Evolutionary conservation across 176 grass and related monocot species (phyloP), one percentile per base, ranked within the genome.

Genomic region (Oryza meridionalis): DNA sequence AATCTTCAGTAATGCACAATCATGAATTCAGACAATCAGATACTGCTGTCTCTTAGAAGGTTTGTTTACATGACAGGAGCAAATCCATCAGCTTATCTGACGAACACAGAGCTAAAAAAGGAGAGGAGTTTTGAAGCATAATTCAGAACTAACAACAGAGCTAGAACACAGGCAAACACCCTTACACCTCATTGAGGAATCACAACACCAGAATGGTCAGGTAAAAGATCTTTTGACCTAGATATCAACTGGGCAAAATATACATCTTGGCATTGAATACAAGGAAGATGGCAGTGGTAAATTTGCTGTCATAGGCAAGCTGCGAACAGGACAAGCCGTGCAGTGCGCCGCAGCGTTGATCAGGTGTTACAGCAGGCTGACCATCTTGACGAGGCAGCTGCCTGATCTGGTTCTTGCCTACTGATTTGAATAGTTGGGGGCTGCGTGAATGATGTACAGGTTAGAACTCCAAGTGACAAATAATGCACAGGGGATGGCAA

Each of bases 321-420:
- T 61, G 16, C 6, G 25, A 13, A 13, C 42, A 84, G 46, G 70
- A 66, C n/a, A 42, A 42, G 29, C 26, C 11, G 7, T 77, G 77
- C 72, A 77, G 27, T 85, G 25, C 4, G 21, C 65, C 73, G 15
- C 15, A 4, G 2, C n/a, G 37, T 21, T 29, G 17, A 80, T 89
- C 87, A 96, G 77, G 82, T 90, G 84, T 89, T 87, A 81, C 94
- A 97, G 88, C 94, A 97, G 72, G 87, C 78, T 5, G 91, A 94
- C 85, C 72, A 90, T 58, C 82, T 67, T 14, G 84, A 77, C 21
- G 86, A 84, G 31, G 83, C 68, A 73, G 72, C 65, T 8, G 82
- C 65, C 38, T 90, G 82, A 73, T 65, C 77, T 17, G 65, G 70
- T 11, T 97, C 94, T 6, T 84, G 72, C 81, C 92, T 92, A 68